Evolutionary conservation across 2,329 filamentous ascomycete species (phyloP), one percentile per base, ranked within the genome.

Genomic region (Diaporthe caulivora): DNA sequence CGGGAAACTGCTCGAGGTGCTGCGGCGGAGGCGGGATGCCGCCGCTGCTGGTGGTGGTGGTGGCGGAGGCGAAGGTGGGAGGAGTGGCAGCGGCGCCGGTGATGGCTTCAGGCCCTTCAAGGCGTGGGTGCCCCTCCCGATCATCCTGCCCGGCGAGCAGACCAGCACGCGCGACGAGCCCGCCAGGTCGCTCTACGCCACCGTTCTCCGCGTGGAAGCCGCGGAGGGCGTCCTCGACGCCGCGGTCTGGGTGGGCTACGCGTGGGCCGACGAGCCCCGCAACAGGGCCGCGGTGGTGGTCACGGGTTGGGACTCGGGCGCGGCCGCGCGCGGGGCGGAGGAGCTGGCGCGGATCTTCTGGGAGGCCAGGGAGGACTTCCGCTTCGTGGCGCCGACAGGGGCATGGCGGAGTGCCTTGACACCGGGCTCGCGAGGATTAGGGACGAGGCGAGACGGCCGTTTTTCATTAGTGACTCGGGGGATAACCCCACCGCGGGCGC

Each of bases 401-500:
- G 84, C 0, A 85, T 87, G 55, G 77, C 77, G 0, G 82, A 86
- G 75, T 89, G 87, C 53, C 78, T 89, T 0, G 85, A 88, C 70
- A 77, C 79, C 0, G 87, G 87, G 0, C 76, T 88, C 11, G 74
- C 76, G 7, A 57, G 72, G 29, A 67, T 68, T 31, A 10, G 34
- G 51, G 70, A 72, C 70, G 83, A 84, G 0, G 72, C 78, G 1
- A 79, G 81, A 21, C 82, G 82, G 10, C 87, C 87, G 0, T 89
- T 83, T 74, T 89, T 89, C 77, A 86, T 89, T 72, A 89, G 87
- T 0, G 87, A 89, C 77, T 89, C 87, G 1, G 87, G 87, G 0
- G 87, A 89, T 72, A 89, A 89, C 68, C 87, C 87, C 9, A 89
- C 87, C 0, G 87, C 87, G 1, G 87, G 87, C 7, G 87, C 87